Percentiles rank a stretch among this genome's conserved stretches.
Evolutionary conservation across 306 rosid genomes (phyloP).

Genomic region (Cotoneaster glaucophyllus): DNA sequence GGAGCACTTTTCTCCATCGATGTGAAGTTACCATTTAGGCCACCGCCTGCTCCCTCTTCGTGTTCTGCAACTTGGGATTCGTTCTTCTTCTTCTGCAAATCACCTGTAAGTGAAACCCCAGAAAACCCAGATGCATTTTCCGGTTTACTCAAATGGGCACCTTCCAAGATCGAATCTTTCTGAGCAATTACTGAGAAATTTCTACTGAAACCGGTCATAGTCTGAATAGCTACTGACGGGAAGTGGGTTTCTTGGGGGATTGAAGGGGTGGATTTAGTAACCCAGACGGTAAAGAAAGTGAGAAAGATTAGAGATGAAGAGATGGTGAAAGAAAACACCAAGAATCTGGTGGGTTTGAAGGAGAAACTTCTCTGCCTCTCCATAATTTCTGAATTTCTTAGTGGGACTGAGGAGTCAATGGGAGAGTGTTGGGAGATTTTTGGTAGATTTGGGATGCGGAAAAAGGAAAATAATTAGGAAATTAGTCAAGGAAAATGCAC

Average conservation of each 20-base stretch:
- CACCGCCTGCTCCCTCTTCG: constrained; percentile 16
- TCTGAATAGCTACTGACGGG: constrained; percentile 33
- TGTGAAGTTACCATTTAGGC: constrained; percentile 22
- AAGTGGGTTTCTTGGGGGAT: constrained; percentile 30
- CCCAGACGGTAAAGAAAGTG: constrained; percentile 53
- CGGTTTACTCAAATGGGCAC: constrained; percentile 30
- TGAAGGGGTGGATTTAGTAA: constrained; percentile 42
- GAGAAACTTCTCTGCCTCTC: constrained; percentile 79
- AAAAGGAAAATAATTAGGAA: neutral
- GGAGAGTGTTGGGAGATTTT: neutral
- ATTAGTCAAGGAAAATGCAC: neutral
- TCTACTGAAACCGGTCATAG: constrained; percentile 16
- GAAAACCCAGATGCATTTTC: constrained; percentile 30
- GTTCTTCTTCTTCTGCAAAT: constrained; percentile 9
- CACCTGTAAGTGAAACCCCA: constrained; percentile 24
- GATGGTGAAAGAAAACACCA: constrained; percentile 61
- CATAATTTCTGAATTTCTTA: constrained; percentile 24
- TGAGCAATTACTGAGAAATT: constrained; percentile 33
- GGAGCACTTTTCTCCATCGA: constrained; percentile 12
- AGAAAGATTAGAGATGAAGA: constrained; percentile 58
- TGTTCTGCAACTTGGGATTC: constrained; percentile 24
- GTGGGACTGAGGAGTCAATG: neutral
- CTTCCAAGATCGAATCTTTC: constrained; percentile 27
- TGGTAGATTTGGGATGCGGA: neutral
- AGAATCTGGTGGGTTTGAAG: constrained; percentile 63